These are phyloP conservation scores for Lactarius pseudohatsudake DNA, from an alignment of 768 basidiomycete genomes.

Conservation along the genomic window DNA sequence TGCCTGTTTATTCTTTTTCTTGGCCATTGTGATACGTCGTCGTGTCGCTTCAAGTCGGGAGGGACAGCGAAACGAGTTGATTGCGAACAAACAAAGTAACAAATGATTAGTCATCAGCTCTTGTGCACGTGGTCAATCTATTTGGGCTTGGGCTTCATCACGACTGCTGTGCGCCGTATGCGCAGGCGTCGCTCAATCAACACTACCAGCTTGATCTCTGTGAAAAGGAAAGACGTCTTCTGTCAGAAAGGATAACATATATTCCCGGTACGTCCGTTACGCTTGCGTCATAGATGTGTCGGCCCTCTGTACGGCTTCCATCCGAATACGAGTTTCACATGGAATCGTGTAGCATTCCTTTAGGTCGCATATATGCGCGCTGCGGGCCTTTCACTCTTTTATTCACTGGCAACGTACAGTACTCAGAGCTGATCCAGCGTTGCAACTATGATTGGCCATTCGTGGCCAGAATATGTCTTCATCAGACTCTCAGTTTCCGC, in stretches of 20 bases:
- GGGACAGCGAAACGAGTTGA: not conserved
- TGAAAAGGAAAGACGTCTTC: not conserved
- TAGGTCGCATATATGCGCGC: not conserved
- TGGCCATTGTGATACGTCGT: constrained; percentile 40
- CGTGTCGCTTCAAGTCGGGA: not conserved
- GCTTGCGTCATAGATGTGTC: too few relatives aligned
- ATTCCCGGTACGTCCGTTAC: not conserved
- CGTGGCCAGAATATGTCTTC: constrained; percentile 50
- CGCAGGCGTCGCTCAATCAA: not conserved
- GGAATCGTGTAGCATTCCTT: not conserved
- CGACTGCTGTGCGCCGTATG: not conserved
- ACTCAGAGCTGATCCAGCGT: not conserved
- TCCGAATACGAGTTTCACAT: constrained; percentile 22
- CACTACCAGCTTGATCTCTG: not conserved
- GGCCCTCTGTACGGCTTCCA: not conserved
- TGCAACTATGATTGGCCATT: constrained; percentile 35
- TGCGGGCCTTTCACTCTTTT: not conserved
- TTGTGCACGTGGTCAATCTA: not conserved
- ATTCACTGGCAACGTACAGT: not conserved
- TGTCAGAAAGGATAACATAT: not conserved
- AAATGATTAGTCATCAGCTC: constrained; percentile 9
- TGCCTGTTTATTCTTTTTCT: constrained; percentile 57
- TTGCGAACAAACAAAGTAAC: constrained; percentile 6
- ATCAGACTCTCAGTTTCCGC: constrained; percentile 47
- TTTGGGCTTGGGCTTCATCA: not conserved